phyloP scores from a whole-genome alignment of 495 filamentous ascomycete genomes.

The Haplographium delicatum region DNA sequence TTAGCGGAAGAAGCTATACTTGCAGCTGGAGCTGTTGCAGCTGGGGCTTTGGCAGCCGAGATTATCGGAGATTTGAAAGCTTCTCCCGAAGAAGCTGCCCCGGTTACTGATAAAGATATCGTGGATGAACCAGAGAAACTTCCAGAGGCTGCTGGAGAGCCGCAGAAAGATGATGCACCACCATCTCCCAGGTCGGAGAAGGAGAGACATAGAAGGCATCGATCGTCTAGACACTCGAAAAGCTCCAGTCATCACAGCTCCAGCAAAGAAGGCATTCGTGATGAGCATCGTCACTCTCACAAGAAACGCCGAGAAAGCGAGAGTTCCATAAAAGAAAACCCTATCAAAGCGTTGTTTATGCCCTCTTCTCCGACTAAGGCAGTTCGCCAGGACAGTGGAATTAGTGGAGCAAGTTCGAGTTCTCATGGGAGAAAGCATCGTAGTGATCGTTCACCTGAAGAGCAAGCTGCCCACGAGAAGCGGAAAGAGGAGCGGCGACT shows the following conservation, averaged over 20 bases:
- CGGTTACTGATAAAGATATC: neutral
- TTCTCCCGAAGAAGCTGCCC: neutral
- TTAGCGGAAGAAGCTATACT: neutral
- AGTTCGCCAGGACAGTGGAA: slow-evolving; percentile 21
- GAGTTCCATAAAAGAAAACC: slow-evolving; percentile 3
- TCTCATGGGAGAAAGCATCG: slow-evolving; percentile 18
- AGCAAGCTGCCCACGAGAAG: slow-evolving; percentile 26
- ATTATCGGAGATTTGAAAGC: neutral
- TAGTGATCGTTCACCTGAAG: slow-evolving; percentile 24
- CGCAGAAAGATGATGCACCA: slow-evolving; percentile 1
- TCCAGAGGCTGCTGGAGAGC: slow-evolving; percentile 16
- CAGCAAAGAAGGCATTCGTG: slow-evolving; percentile 13
- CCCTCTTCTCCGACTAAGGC: slow-evolving; percentile 18
- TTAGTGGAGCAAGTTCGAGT: slow-evolving; percentile 13
- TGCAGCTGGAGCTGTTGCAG: slow-evolving; percentile 9
- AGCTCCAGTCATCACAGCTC: slow-evolving; percentile 15
- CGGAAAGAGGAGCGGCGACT: slow-evolving; percentile 20
- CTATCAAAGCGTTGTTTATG: too few species aligned
- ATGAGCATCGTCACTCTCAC: slow-evolving; percentile 7
- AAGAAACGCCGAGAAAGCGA: slow-evolving; percentile 8
- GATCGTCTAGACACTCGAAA: slow-evolving; percentile 8
- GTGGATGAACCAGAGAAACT: neutral
- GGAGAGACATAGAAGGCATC: slow-evolving; percentile 15
- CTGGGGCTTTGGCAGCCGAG: slow-evolving; percentile 10
- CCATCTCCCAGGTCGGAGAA: neutral